Evolutionary conservation across 1,284 basidiomycete species (phyloP).

Genomic region (Trichosporon ovoides): DNA sequence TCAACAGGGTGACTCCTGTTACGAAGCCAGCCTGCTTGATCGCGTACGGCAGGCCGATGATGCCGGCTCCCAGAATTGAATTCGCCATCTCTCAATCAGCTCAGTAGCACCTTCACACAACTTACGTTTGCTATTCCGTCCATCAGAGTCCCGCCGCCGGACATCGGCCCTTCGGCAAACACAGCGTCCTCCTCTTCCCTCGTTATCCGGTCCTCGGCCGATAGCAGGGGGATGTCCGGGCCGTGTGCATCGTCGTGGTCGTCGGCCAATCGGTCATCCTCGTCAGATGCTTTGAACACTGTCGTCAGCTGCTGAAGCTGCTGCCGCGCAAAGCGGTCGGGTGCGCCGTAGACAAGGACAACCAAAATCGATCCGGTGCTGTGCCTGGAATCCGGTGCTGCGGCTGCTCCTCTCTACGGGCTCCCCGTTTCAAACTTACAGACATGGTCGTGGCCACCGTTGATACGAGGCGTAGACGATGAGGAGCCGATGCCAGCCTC

Average conservation of each 20-base stretch:
- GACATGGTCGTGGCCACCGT: neutral
- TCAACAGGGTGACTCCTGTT: slow-evolving; percentile 72
- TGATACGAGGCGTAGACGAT: neutral
- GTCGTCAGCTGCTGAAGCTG: slow-evolving; percentile 6
- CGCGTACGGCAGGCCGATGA: slow-evolving; percentile 90
- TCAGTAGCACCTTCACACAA: neutral
- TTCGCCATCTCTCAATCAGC: slow-evolving; percentile 60
- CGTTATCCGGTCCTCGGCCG: slow-evolving; percentile 7
- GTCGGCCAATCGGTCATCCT: slow-evolving; percentile 18
- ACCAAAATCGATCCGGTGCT: neutral
- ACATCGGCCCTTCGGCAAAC: slow-evolving; percentile 29
- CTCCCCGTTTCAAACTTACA: slow-evolving; percentile 7
- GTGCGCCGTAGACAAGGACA: neutral
- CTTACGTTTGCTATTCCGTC: slow-evolving; percentile 48
- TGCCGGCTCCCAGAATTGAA: slow-evolving; percentile 92
- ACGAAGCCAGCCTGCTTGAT: slow-evolving; percentile 88
- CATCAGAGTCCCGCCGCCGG: slow-evolving; percentile 37
- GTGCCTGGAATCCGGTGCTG: neutral
- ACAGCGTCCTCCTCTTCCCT: slow-evolving; percentile 27
- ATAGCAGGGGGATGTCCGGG: slow-evolving; percentile 26
- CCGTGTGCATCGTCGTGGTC: slow-evolving; percentile 30
- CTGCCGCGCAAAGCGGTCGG: neutral
- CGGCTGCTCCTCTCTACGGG: neutral
- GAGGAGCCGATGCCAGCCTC: neutral
- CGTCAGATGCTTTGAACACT: slow-evolving; percentile 36